Evolutionary conservation across 345 rosid genomes (phyloP), one percentile per base, ranked within the genome.

Genomic region (Syzygium jambos): DNA sequence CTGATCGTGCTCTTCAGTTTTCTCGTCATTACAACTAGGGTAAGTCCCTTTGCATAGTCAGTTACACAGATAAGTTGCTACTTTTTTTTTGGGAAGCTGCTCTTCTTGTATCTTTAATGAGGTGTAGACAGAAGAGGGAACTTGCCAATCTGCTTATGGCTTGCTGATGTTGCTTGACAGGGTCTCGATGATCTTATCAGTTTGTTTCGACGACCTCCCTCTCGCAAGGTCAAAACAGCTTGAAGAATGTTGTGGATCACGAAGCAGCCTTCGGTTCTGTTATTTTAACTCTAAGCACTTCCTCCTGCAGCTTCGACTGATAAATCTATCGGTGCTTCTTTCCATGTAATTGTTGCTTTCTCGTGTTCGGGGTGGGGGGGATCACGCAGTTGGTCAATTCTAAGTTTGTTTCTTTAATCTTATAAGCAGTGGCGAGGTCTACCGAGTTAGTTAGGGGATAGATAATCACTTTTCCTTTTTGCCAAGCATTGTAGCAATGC

Each of bases 111-210:
- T 63, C 56, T 11, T 77, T n/a, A 46, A 11, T 73, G 49, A 22
- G 49, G 82, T 43, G 49, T 9, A 5, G 27, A 41, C 29, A 77
- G 53, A 34, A 73, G 49, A 63, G 23, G n/a, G 78, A 55, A 43
- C 19, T 73, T 78, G 78, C 10, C 56, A 23, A 15, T 46, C 41
- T 80, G 84, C 46, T 49, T 83, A 49, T 78, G n/a, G 38, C 30
- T 51, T n/a, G 16, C 46, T 34, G 19, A 63, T 86, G 85, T 52
- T 88, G 87, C 68, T 87, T 51, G 87, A 90, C 96, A 96, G 99
- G 99, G 99, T 85, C 94, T 95, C 46, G 99, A 98, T 87, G 99
- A 98, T 90, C 95, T 98, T 56, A 96, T 98, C 91, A 95, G 98
- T 90, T 86, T 98, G 91, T 96, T 98, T 87, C 96, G 99, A 84